Base-by-base conservation (phyloP, 2,329 filamentous ascomycete genomes). In the Penicillium sp. region DNA sequence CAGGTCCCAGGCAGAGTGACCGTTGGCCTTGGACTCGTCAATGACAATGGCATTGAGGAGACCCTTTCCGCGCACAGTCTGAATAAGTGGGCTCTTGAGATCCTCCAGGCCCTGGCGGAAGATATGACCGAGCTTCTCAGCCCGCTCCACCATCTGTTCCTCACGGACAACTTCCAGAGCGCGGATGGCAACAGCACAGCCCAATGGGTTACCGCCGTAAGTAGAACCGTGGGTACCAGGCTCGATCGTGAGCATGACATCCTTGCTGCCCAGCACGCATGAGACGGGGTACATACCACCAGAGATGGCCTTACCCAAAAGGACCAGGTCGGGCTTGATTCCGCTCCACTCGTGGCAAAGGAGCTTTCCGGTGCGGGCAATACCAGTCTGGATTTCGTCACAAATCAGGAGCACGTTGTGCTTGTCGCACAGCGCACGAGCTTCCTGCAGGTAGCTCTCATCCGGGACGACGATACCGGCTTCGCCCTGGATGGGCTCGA, bases 271-370 rank as follows among this genome's bases (percentile, higher is more conserved):
- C 50, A 99, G 82, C 47, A 99, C 92, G 67, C 88, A 92, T 58
- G 92, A 96, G 55, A 99, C 94, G n/a, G 94, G 94, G 78, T 99
- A 99, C 89, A 97, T 94, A 75, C 94, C 94, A 61, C 94, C 94
- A 31, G 92, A 96, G 73, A 99, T 96, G 65, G 94, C 94, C 81
- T 99, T 99, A 70, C 94, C 94, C 31, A 99, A 86, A 46, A 96
- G 88, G 23, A 99, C 89, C 69, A 99, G 83, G 73, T 99, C 94
- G 37, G 93, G 94, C 81, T 93, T 95, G 81, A 99, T 92, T 65
- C 88, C 89, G 54, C 90, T 88, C 92, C 94, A 97, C 77, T 99
- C 86, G 69, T 90, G 89, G 82, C 92, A 96, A 52, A 99, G 86
- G 80, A 99, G 89, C 70, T 89, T 90, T 51, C 94, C 94, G 18